Conservation (phyloP, 1,284 basidiomycete genomes). For the Ceratobasidium sp. region DNA sequence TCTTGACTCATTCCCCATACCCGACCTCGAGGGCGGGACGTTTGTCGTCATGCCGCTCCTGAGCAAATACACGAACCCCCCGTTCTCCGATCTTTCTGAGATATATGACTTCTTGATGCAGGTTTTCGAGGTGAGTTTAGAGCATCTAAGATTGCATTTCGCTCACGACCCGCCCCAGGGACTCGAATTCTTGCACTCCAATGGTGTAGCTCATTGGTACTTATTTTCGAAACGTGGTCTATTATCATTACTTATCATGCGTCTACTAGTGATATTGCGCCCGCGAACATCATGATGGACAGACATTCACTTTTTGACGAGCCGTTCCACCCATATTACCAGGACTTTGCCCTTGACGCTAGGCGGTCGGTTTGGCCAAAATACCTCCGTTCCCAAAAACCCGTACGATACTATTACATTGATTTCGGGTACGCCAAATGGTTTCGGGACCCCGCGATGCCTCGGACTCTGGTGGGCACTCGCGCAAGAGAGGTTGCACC, state of each 20-base stretch:
- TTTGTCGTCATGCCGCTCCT: constrained; percentile 27
- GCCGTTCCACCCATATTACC: constrained; percentile 27
- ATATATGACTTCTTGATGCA: background rate
- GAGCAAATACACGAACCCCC: background rate
- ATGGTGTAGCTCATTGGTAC: constrained; percentile 33
- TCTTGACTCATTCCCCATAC: constrained; percentile 10
- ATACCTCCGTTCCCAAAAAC: constrained; percentile 9
- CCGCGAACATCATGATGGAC: constrained; percentile 38
- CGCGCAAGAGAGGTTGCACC: constrained; percentile 19
- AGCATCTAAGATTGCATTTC: background rate
- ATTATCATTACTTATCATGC: background rate
- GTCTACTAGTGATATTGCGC: constrained; percentile 29
- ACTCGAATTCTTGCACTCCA: constrained; percentile 12
- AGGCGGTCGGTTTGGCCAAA: background rate
- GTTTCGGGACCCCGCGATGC: background rate
- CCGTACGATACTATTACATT: constrained; percentile 35
- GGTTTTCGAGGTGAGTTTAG: constrained; percentile 8
- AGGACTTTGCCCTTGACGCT: background rate
- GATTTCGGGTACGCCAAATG: constrained; percentile 40
- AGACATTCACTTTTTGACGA: constrained; percentile 1
- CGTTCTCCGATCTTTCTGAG: constrained; percentile 1
- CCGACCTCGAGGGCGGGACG: background rate
- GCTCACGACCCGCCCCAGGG: constrained; percentile 4
- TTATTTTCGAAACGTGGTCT: background rate
- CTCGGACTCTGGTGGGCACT: background rate